Base-by-base conservation (phyloP, 208 protist species). In the Crithidia expoeki region DNA sequence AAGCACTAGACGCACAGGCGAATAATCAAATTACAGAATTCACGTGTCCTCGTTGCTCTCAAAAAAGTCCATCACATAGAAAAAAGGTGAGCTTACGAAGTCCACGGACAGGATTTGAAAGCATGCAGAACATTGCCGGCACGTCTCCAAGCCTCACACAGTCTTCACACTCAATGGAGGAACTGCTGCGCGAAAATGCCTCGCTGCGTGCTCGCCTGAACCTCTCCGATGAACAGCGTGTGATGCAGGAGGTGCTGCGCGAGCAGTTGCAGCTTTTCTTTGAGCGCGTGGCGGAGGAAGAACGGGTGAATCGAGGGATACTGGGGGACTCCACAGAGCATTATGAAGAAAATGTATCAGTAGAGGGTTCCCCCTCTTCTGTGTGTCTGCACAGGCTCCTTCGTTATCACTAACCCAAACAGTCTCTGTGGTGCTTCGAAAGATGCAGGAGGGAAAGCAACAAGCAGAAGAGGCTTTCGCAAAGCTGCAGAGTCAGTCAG, bases 111-210 rank as follows among this genome's bases (percentile, higher is more conserved):
- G n/a, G n/a, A 40, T 12, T 12, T 40, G 5, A 40, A 12, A 40
- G 36, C 9, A 65, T 65, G 60, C 30, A 65, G 7, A 38, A 30
- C 6, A 0, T 25, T 14, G 2, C n/a, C 0, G n/a, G 40, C 2
- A 14, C 52, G 28, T 57, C 52, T 14, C 32, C 28, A 1, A 67
- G 19, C 10, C 46, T 55, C 50, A 2, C 50, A 2, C 36, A 25
- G 25, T 25, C 52, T 0, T 5, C 66, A 1, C 23, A 60, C 3
- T 49, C 62, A 7, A 51, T 81, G 16, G 68, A 60, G 60, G 71
- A 87, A 61, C 62, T 93, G n/a, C 57, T 93, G 16, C 76, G 74
- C 0, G 88, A 93, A 58, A 93, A 93, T 66, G 61, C 84, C 11
- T 27, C 40, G 0, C 71, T 93, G 14, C 83, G 78, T 14, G 56